Base-by-base conservation (phyloP, 306 rosid species). In the Ziziphus jujuba region DNA sequence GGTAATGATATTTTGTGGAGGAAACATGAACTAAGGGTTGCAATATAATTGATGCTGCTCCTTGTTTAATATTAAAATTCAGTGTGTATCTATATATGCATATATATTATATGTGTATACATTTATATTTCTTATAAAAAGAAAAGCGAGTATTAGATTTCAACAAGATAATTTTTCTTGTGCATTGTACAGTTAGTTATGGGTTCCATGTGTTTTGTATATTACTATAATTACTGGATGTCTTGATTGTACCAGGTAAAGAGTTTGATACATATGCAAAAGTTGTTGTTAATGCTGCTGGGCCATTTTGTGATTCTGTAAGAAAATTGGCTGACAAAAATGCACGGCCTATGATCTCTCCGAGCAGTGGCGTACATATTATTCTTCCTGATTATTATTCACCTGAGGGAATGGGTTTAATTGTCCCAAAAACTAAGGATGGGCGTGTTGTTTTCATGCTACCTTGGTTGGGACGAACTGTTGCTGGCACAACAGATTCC, bases 401-500 rank as follows among this genome's bases (percentile, higher is more conserved):
- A 67, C 99, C 99, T 0, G 96, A 90, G 53, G 97, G 99, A 74
- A 95, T 95, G 99, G 99, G 97, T 66, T 79, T 95, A 44, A 95
- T 95, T 71, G 99, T 95, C 74, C 99, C 99, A 59, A 95, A 90
- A 84, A 95, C 99, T 45, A 88, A 85, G 81, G 99, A 95, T 72
- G 99, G 99, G 8, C 97, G 99, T 59, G 95, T 95, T 77, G 89
- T 91, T 72, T 95, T 95, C 79, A 95, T 95, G 99, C 87, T 95
- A 56, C 99, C 99, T 19, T 95, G 99, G 99, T 84, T 95, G 80
- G 99, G 99, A 71, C 87, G 91, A 68, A 90, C 99, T 35, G 84
- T 95, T 73, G 99, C 99, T 76, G 99, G 99, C 59, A 95, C 99
- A 66, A 90, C 99, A 56, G 99, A 95, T 88, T 95, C 99, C 69